Evolutionary conservation across 2,329 filamentous ascomycete genomes (phyloP), one percentile per base, ranked within the genome.

Genomic region (Zymoseptoria ardabiliae): DNA sequence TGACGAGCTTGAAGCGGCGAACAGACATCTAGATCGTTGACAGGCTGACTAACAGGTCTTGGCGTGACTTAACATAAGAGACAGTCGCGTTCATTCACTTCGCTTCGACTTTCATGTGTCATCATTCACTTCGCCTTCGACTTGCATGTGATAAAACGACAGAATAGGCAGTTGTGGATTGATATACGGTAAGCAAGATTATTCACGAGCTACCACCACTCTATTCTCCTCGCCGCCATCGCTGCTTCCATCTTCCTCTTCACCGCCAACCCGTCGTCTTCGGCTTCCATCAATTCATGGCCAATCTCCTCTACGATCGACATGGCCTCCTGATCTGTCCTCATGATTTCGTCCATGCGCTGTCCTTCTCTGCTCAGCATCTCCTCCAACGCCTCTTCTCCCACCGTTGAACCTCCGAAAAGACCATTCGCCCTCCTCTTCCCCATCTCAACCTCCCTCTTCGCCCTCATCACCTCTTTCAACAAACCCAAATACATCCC

Each of bases 401-500:
- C 11, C 55, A 2, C 10, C 50, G 25, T 25, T 23, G 3, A 17
- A 21, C 22, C 35, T 54, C 50, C 55, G 49, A 5, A 41, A 20
- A 50, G 52, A 55, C 58, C 53, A 55, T 4, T 7, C 20, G 10
- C 20, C 8, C 57, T 49, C 25, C 55, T 52, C 5, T 55, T 50
- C 13, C 23, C 53, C 35, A 61, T 45, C 8, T 61, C 62, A 7
- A 28, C 19, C 13, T 49, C 52, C 11, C 3, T 13, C 2, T 11
- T 49, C 7, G 49, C 54, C 6, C 52, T 23, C 5, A 35, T 17
- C 6, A 60, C 20, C 41, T 57, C 20, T 1, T 22, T 25, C 45
- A 48, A 59, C 20, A 63, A 49, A 8, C 23, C 56, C 11, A 58
- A 57, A 35, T 63, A 63, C 19, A 52, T 45, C 1, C 23, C 3